A percentile compares a stretch with the other conserved stretches of the same genome.
Conservation (phyloP, 139 green algal genomes). For the Micromonas pusilla region DNA sequence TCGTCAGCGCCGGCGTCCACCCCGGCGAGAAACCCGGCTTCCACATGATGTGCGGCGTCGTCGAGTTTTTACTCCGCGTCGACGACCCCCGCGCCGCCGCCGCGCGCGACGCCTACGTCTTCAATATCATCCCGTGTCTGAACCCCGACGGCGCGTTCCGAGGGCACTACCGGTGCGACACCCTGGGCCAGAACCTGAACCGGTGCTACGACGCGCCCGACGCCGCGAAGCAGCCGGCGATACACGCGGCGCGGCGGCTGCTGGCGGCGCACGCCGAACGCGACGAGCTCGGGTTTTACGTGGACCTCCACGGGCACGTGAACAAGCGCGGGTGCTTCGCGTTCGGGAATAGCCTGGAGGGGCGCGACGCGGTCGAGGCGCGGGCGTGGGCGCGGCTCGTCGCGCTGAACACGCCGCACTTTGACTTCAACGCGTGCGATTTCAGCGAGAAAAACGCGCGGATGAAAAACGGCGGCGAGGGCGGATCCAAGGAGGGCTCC, state of each 20-base stretch:
- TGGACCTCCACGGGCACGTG: conserved; percentile 58
- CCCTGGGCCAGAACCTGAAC: conserved; percentile 56
- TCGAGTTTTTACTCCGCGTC: conserved; percentile 50
- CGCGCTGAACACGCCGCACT: conserved; percentile 42
- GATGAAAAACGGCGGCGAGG: conserved; percentile 40
- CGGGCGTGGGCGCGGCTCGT: conserved; percentile 39
- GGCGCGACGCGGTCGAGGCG: conserved; percentile 33
- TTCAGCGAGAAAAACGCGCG: conserved; percentile 58
- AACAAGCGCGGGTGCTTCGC: conserved; percentile 56
- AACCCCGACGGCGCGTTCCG: conserved; percentile 55
- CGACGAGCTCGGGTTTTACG: conserved; percentile 42
- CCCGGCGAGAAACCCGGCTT: conserved; percentile 57
- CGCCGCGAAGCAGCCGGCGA: conserved; percentile 37
- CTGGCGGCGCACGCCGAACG: conserved; percentile 34
- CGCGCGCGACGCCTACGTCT: conserved; percentile 48
- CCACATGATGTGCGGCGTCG: conserved; percentile 55
- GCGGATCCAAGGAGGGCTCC: conserved; percentile 48
- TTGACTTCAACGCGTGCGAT: conserved; percentile 49
- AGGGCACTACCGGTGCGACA: conserved; percentile 54
- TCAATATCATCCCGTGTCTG: conserved; percentile 57
- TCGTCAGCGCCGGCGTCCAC: conserved; percentile 56
- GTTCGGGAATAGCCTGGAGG: conserved; percentile 48
- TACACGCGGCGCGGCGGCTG: conserved; percentile 45
- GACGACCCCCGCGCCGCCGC: conserved; percentile 43
- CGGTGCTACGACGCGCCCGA: conserved; percentile 45